Conservation (phyloP, 2,329 filamentous ascomycete species). For the Exophiala oligosperma region DNA sequence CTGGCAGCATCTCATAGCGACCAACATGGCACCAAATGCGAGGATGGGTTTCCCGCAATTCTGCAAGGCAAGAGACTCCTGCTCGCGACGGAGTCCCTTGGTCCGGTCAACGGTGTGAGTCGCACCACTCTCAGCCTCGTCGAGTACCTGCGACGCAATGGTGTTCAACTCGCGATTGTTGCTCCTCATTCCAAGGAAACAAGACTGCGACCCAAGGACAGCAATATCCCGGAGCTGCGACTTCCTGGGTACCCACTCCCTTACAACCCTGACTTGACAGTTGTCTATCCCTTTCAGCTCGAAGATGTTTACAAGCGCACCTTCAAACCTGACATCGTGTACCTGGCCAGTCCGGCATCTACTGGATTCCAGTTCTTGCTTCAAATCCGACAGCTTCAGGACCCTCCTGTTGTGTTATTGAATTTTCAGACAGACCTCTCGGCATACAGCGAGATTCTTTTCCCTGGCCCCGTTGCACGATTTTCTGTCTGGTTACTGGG, state of each 20-base stretch:
- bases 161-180: constrained; percentile 65
- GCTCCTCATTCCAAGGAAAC: constrained; percentile 60
- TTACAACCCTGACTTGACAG: constrained; percentile 69
- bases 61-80: constrained; percentile 64
- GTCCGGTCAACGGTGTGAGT: constrained; percentile 72
- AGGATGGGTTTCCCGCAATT: constrained; percentile 40
- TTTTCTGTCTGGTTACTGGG: constrained; percentile 64
- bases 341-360: constrained; percentile 68
- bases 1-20: background rate
- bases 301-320: constrained; percentile 61
- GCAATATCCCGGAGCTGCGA: constrained; percentile 52
- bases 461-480: constrained; percentile 61
- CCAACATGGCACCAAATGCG: background rate
- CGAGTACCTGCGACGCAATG: constrained; percentile 64
- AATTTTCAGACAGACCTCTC: constrained; percentile 74
- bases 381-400: constrained; percentile 62
- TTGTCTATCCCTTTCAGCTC: constrained; percentile 68
- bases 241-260: constrained; percentile 66
- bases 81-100: constrained; percentile 70
- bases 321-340: constrained; percentile 68
- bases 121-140: constrained; percentile 69
- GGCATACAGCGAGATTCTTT: constrained; percentile 69
- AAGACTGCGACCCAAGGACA: constrained; percentile 45
- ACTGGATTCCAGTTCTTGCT: constrained; percentile 70
- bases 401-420: constrained; percentile 60